These are phyloP conservation scores for Beauveria sp. DNA, from an alignment of 2,329 filamentous ascomycete species.

Conservation along the genomic window DNA sequence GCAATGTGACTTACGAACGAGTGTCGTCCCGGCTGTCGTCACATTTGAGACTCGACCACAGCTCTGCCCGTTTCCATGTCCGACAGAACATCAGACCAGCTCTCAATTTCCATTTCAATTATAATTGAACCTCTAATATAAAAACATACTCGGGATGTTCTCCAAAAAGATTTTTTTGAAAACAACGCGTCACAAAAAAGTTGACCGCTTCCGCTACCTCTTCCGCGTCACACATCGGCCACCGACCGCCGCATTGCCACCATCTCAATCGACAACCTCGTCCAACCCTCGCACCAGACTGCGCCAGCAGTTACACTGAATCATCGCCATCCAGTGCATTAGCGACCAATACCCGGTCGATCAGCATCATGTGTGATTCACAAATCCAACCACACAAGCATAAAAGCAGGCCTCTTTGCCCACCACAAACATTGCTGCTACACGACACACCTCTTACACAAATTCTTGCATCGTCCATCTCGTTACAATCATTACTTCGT, in stretches of 20 bases:
- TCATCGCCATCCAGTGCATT: neutral
- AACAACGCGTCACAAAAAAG: neutral
- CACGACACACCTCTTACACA: neutral
- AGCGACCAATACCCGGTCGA: neutral
- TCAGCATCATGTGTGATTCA: neutral
- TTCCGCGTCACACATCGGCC: neutral
- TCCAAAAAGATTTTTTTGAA: neutral
- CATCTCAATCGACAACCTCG: neutral
- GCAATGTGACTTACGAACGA: neutral
- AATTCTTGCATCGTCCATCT: neutral
- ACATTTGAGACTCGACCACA: neutral
- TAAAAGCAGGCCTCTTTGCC: neutral
- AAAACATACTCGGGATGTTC: no score
- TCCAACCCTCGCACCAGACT: neutral
- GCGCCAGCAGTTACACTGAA: neutral
- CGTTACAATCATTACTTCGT: neutral
- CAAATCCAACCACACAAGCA: neutral
- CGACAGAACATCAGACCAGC: neutral
- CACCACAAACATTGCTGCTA: neutral
- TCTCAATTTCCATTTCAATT: no score
- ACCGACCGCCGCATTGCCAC: neutral
- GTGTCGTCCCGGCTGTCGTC: neutral
- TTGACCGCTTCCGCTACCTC: neutral
- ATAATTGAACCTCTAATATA: fast-evolving
- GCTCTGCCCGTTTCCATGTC: neutral